Conservation (phyloP, 495 filamentous ascomycete genomes). For the Apodospora peruviana region DNA sequence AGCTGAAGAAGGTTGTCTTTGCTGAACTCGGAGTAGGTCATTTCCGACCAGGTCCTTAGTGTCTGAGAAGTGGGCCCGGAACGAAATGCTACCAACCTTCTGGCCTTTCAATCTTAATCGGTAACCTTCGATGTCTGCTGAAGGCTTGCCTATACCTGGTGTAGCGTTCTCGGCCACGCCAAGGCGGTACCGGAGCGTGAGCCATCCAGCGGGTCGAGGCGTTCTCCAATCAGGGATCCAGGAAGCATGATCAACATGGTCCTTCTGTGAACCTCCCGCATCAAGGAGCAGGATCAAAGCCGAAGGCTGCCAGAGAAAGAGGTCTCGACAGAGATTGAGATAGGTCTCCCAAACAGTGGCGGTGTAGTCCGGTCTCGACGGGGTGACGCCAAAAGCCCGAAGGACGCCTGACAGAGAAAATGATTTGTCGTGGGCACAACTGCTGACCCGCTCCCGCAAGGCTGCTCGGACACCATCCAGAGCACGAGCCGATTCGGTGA, state of each 20-base stretch:
- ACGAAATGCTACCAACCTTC: too few relatives aligned
- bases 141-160: too few relatives aligned
- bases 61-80: too few relatives aligned
- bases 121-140: not conserved
- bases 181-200: not conserved
- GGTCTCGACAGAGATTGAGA: not conserved
- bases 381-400: not conserved
- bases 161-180: not conserved
- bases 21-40: too few relatives aligned
- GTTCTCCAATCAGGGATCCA: conserved; percentile 10
- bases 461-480: conserved; percentile 3
- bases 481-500: not conserved
- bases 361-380: conserved; percentile 4
- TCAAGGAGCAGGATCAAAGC: conserved; percentile 5
- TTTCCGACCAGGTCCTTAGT: too few relatives aligned
- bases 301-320: not conserved
- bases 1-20: too few relatives aligned
- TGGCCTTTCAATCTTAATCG: not conserved
- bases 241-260: not conserved
- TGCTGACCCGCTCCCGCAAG: conserved; percentile 3
- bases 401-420: conserved; percentile 7
- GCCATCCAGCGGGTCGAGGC: not conserved
- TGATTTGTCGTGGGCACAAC: conserved; percentile 3
- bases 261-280: not conserved
- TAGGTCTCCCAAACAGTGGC: not conserved